A percentile compares a stretch with the other conserved stretches of the same genome.
Evolutionary conservation across 129 eudicot species (phyloP).

Genomic region (Erigeron canadensis): DNA sequence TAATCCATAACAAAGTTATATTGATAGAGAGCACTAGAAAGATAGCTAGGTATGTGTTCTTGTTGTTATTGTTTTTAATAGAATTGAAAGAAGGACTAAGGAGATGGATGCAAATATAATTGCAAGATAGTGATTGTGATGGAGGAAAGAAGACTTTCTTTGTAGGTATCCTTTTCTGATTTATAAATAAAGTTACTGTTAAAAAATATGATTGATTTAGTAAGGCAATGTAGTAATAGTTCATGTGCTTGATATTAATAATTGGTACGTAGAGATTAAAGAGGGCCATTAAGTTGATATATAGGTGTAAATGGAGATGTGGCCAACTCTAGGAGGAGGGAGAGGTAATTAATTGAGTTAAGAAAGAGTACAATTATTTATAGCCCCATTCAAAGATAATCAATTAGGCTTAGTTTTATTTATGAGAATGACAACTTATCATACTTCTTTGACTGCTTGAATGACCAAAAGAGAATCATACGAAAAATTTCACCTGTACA

Average conservation of each 20-base stretch:
- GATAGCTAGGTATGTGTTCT: not conserved
- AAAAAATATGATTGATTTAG: constrained; percentile 8
- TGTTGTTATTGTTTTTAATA: constrained; percentile 3
- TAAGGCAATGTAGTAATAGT: constrained; percentile 22
- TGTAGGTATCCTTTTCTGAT: not conserved
- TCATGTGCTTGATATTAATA: constrained; percentile 33
- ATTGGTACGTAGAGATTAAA: constrained; percentile 34
- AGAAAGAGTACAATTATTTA: constrained; percentile 35
- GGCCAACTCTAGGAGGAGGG: constrained; percentile 38
- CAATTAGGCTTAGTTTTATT: constrained; percentile 23
- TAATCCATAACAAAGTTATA: constrained; percentile 26
- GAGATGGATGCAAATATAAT: constrained; percentile 13
- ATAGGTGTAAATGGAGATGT: constrained; percentile 39
- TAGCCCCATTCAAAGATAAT: constrained; percentile 36
- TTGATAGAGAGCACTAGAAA: not conserved
- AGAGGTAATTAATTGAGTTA: constrained; percentile 17
- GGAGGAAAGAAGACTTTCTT: not conserved
- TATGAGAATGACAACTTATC: constrained; percentile 26
- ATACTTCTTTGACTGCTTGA: constrained; percentile 32
- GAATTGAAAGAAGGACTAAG: constrained; percentile 10
- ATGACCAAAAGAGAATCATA: constrained; percentile 16
- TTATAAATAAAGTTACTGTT: not conserved
- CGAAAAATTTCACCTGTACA: constrained; percentile 16
- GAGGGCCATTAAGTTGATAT: constrained; percentile 32
- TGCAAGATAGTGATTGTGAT: constrained; percentile 12